Evolutionary conservation across 768 basidiomycete genomes (phyloP).

Genomic region (Boletus subparvulus): DNA sequence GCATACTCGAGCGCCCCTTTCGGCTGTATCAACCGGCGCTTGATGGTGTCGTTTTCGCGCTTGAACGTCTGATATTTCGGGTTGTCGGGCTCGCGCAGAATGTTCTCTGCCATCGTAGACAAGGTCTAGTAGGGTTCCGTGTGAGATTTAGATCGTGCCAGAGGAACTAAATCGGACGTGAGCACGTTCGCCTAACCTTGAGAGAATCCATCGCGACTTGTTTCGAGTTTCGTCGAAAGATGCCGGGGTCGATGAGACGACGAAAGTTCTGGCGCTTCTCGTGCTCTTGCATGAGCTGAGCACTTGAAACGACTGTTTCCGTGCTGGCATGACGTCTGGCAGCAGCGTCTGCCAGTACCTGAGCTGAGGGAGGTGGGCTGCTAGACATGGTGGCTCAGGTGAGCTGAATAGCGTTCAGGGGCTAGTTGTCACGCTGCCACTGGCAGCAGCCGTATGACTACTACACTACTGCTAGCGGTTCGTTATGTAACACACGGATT

Average conservation of each 20-base stretch:
- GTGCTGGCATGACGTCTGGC: slow-evolving; percentile 20
- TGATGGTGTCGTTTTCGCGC: slow-evolving; percentile 66
- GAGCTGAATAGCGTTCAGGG: slow-evolving; percentile 13
- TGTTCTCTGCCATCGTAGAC: slow-evolving; percentile 67
- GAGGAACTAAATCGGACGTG: neutral
- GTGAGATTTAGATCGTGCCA: too few relatives aligned
- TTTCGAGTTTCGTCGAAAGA: slow-evolving; percentile 66
- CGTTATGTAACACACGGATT: too few relatives aligned
- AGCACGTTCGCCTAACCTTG: slow-evolving; percentile 42
- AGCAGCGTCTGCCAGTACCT: slow-evolving; percentile 31
- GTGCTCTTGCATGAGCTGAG: slow-evolving; percentile 45
- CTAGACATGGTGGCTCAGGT: slow-evolving; percentile 13
- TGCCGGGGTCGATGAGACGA: slow-evolving; percentile 76
- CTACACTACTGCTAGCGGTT: neutral
- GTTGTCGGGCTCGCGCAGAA: slow-evolving; percentile 71
- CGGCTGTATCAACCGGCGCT: slow-evolving; percentile 64
- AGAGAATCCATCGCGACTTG: slow-evolving; percentile 60
- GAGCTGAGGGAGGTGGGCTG: slow-evolving; percentile 12
- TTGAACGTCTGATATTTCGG: slow-evolving; percentile 74
- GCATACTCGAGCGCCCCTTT: slow-evolving; percentile 79
- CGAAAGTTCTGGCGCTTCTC: slow-evolving; percentile 72
- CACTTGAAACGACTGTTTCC: neutral
- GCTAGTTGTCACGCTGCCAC: neutral
- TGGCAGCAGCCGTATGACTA: neutral
- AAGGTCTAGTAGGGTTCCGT: slow-evolving; percentile 45